These are phyloP conservation scores for Hyaloraphidium curvatum DNA, from an alignment of 192 early-diverging fungal species.

Conservation along the genomic window DNA sequence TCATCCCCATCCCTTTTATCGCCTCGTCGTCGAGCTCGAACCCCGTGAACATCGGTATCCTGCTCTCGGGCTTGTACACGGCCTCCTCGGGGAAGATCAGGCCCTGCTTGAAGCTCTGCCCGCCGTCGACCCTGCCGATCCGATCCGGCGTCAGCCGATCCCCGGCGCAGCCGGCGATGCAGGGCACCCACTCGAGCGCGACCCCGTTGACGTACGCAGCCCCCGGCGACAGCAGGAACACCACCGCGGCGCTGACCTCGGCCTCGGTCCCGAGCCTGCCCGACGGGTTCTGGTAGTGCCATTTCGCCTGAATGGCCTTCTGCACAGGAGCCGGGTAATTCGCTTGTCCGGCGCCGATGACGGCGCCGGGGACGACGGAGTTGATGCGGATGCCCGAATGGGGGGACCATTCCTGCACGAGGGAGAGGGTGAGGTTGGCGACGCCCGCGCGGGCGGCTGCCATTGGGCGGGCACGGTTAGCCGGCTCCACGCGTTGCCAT, in stretches of 20 bases:
- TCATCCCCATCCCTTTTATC: too few relatives aligned
- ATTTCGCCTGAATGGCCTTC: not conserved
- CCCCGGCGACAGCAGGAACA: constrained; percentile 26
- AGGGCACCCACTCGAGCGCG: too few relatives aligned
- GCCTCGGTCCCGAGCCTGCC: constrained; percentile 29
- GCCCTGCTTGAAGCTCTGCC: too few relatives aligned
- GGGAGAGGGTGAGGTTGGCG: constrained; percentile 29
- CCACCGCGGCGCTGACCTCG: constrained; percentile 26
- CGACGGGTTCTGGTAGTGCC: constrained; percentile 8
- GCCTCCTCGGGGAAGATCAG: too few relatives aligned
- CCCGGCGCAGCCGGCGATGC: too few relatives aligned
- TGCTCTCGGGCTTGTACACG: too few relatives aligned
- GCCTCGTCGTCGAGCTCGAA: too few relatives aligned
- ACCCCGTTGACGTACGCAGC: constrained; percentile 26
- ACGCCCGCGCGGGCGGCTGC: constrained; percentile 29
- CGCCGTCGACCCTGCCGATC: too few relatives aligned
- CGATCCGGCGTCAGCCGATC: too few relatives aligned
- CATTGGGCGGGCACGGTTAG: too few relatives aligned
- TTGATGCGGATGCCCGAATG: constrained; percentile 25
- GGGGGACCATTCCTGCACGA: constrained; percentile 27
- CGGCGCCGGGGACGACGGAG: constrained; percentile 30
- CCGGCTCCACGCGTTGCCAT: too few relatives aligned
- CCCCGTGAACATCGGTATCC: too few relatives aligned
- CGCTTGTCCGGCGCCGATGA: constrained; percentile 27
- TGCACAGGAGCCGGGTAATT: constrained; percentile 23